These are phyloP conservation scores for Aureobasidium sp. DNA, from an alignment of 2,329 filamentous ascomycete genomes.

Conservation along the genomic window DNA sequence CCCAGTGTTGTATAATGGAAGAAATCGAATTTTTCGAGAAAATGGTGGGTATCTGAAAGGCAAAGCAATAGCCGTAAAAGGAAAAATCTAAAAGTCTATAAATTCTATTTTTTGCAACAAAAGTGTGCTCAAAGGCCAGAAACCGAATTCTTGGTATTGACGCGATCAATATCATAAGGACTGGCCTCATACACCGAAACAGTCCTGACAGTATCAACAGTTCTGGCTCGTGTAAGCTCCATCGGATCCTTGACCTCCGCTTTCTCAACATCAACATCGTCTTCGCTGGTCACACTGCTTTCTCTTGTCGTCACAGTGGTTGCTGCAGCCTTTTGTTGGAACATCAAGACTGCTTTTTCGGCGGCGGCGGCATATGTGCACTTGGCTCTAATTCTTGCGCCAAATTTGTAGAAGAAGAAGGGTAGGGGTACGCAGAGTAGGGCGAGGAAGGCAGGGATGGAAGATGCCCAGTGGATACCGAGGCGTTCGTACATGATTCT, in stretches of 20 bases:
- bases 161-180: slow-evolving; percentile 9
- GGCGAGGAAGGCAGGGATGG: slow-evolving; percentile 29
- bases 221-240: not conserved
- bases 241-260: not conserved
- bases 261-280: not conserved
- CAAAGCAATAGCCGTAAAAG: not conserved
- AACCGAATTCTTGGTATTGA: slow-evolving; percentile 7
- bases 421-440: slow-evolving; percentile 26
- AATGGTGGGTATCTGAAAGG: not conserved
- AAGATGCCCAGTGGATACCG: slow-evolving; percentile 30
- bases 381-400: slow-evolving; percentile 39
- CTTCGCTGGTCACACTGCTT: not conserved
- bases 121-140: not conserved
- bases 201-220: not conserved
- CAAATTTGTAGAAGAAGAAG: slow-evolving; percentile 36
- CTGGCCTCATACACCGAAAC: not conserved
- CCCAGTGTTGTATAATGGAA: too few species aligned
- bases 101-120: not conserved
- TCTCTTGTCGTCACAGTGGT: not conserved
- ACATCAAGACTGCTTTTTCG: not conserved
- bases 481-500: slow-evolving; percentile 29
- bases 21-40: not conserved
- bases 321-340: not conserved
- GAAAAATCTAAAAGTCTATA: not conserved
- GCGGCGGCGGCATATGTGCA: not conserved